Base-by-base conservation (phyloP, 768 basidiomycete genomes). In the Phaeotremella fagi region DNA sequence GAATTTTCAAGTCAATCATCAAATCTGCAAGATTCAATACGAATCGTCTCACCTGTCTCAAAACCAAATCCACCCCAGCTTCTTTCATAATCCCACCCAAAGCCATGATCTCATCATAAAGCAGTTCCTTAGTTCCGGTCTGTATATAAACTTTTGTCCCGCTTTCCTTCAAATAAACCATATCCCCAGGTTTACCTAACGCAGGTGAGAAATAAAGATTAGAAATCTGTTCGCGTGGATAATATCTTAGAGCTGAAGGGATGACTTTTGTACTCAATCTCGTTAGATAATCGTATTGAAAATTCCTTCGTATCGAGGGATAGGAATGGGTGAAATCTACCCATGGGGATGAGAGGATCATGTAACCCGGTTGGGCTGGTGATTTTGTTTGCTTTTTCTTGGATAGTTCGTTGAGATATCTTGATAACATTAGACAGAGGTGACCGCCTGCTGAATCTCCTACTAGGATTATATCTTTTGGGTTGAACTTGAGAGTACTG, bases 381-480 rank as follows among this genome's bases (percentile, higher is more conserved):
- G 22, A 4, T n/a, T n/a, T n/a, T n/a, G n/a, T n/a, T n/a, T n/a
- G n/a, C n/a, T n/a, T n/a, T n/a, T n/a, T n/a, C n/a, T n/a, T n/a
- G n/a, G n/a, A n/a, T 29, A 69, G 31, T 23, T 63, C 60, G 7
- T 42, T 41, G 18, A 76, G 56, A 49, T 74, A 74, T 14, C 70
- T 62, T 3, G 68, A 66, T 16, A 76, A 54, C 0, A 67, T 61
- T 5, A 75, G 56, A 0, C 82, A 82, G 23, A 88, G 80, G 70
- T 88, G 85, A 3, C 79, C 88, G 2, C 88, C 87, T 0, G 87
- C 86, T 1, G 85, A 88, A 67, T 90, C 87, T 2, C 87, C 88
- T 18, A 77, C 77, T 20, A 88, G 45, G 50, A 86, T 78, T 63
- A 90, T 83, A 60, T 86, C 75, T 16, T 75, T 69, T 0, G 86